Conservation (phyloP, 2,329 filamentous ascomycete genomes). For the Alternaria arborescens region DNA sequence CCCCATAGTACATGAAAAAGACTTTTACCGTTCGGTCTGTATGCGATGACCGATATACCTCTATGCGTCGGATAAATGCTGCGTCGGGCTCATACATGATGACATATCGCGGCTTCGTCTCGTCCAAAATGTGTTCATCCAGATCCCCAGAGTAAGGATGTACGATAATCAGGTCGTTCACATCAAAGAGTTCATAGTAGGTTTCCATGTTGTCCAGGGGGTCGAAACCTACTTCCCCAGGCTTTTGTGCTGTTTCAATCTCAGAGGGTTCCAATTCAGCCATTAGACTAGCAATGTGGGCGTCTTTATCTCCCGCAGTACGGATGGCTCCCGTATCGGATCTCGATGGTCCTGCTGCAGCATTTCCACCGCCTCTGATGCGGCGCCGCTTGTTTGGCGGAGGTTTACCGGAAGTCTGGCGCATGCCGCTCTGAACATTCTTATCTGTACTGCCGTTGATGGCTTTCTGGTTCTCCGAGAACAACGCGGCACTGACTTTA, state of each 20-base stretch:
- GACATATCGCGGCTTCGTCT: constrained; percentile 90
- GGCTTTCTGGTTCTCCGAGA: constrained; percentile 80
- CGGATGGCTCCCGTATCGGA: constrained; percentile 76
- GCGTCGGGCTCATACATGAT: constrained; percentile 99
- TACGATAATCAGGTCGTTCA: constrained; percentile 85
- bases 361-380: constrained; percentile 77
- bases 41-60: constrained; percentile 96
- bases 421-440: constrained; percentile 55
- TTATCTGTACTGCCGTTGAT: constrained; percentile 72
- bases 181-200: constrained; percentile 89
- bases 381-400: constrained; percentile 87
- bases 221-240: constrained; percentile 74
- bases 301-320: constrained; percentile 81
- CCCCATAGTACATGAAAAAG: constrained; percentile 96
- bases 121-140: constrained; percentile 95
- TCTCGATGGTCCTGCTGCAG: constrained; percentile 67
- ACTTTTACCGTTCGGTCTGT: constrained; percentile 87
- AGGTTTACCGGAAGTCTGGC: constrained; percentile 64
- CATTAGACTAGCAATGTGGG: constrained; percentile 82
- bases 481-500: constrained; percentile 80
- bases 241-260: constrained; percentile 76
- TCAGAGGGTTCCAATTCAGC: constrained; percentile 84
- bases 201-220: constrained; percentile 90
- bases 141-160: constrained; percentile 96
- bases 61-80: constrained; percentile 90